Evolutionary conservation across 371 early-diverging fungal genomes (phyloP), one percentile per base, ranked within the genome.

Genomic region (Lichtheimia ramosa): DNA sequence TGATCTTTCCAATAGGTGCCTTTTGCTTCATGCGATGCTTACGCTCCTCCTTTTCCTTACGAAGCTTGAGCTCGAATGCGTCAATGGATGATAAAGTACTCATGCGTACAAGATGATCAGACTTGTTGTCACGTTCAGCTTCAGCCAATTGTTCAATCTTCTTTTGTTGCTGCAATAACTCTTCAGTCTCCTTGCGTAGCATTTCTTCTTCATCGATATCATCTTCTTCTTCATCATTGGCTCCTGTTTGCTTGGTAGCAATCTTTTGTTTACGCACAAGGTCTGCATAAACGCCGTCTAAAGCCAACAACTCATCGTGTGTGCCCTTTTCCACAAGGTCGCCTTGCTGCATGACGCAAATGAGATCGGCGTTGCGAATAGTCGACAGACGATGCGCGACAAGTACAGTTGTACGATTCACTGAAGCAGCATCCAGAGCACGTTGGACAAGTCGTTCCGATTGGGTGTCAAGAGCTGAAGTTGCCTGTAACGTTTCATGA

Each of bases 351-450:
- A 90, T 83, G 23, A 91, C 91, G 39, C 85, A 81, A 68, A 96
- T 96, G 43, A 82, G 62, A 64, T 96, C 90, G 2, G 93, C 89
- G 62, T 92, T 85, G 42, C 77, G 76, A 49, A 87, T 78, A 5
- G 92, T 92, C 39, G 90, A 87, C 12, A 92, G 72, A 14, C 91
- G 83, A 67, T 96, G 96, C 0, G 96, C 96, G 63, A 97, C 89
- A 3, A 94, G 87, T 48, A 98, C 82, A 7, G 94, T 94, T 0
- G 95, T 94, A 21, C 95, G 78, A 43, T 86, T 82, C 18, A 69
- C 59, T 12, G 89, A 42, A 6, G 94, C 94, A 13, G 66, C 73
- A 57, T 94, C 94, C 42, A 92, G 70, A n/a, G 92, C 91, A 13
- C 64, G 71, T 65, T 92, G 92, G 0, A 93, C 91, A n/a, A 90